A percentile compares a stretch with the other conserved stretches of the same genome.
Conservation (phyloP, 2,329 filamentous ascomycete genomes). For the Dryadomyces quercus-mongolicae region DNA sequence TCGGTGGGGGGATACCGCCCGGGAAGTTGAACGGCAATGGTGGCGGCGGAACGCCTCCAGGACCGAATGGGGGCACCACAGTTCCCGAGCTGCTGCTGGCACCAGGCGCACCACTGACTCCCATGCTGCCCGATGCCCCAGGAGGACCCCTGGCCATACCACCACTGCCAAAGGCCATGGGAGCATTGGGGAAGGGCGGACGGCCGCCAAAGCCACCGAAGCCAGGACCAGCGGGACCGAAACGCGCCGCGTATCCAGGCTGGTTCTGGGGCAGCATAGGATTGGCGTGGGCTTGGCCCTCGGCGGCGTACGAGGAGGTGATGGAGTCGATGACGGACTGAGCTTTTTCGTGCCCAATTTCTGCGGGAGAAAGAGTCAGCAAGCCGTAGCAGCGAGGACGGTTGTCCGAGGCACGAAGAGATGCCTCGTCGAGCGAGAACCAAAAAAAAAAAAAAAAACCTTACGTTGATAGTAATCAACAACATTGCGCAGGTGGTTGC, state of each 20-base stretch:
- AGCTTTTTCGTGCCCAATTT: slow-evolving; percentile 97
- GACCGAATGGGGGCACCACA: slow-evolving; percentile 1
- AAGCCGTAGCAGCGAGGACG: neutral
- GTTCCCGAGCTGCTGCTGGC: slow-evolving; percentile 7
- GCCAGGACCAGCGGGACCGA: slow-evolving; percentile 20
- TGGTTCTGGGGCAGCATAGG: slow-evolving; percentile 68
- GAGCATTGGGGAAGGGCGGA: slow-evolving; percentile 4
- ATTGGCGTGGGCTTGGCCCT: slow-evolving; percentile 78
- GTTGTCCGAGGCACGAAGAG: no score
- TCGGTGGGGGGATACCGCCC: slow-evolving; percentile 19
- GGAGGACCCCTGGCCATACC: neutral
- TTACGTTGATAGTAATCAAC: slow-evolving; percentile 95
- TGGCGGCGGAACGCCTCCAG: slow-evolving; percentile 17
- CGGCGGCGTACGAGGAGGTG: slow-evolving; percentile 82
- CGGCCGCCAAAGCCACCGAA: slow-evolving; percentile 19
- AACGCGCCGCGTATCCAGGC: slow-evolving; percentile 29
- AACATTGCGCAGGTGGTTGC: slow-evolving; percentile 95
- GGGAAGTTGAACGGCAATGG: slow-evolving; percentile 25
- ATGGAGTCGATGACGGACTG: slow-evolving; percentile 98
- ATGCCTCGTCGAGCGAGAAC: no score
- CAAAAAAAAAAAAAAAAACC: slow-evolving; percentile 12
- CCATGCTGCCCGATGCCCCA: slow-evolving; percentile 17
- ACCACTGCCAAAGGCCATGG: neutral
- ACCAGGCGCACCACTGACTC: slow-evolving; percentile 12
- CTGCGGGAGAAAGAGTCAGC: slow-evolving; percentile 27